phyloP scores from a whole-genome alignment of 2,329 filamentous ascomycete genomes.

The Neoascochyta sp. region DNA sequence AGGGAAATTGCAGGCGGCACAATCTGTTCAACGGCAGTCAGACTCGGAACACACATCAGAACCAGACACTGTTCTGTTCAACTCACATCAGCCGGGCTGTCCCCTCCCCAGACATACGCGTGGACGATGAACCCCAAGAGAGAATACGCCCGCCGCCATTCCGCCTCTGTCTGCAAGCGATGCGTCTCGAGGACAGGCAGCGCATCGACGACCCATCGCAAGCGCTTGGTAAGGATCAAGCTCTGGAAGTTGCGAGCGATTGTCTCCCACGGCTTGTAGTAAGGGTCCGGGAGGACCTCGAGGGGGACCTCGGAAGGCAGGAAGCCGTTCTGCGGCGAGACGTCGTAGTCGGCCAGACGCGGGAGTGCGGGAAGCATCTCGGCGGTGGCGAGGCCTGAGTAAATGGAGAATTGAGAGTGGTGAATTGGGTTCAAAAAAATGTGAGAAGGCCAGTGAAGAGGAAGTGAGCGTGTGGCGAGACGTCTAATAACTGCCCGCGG shows the following conservation, averaged over 20 bases:
- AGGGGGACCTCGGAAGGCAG: slow-evolving; percentile 78
- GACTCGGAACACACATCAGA: not conserved
- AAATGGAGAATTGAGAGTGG: too few species aligned
- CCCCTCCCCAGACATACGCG: slow-evolving; percentile 85
- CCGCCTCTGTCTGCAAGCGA: slow-evolving; percentile 74
- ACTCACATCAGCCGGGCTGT: slow-evolving; percentile 68
- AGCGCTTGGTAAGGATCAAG: slow-evolving; percentile 76
- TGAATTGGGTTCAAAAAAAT: too few species aligned
- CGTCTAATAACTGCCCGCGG: too few species aligned
- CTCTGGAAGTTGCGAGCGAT: slow-evolving; percentile 81
- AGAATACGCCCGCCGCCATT: slow-evolving; percentile 87
- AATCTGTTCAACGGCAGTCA: slow-evolving; percentile 38
- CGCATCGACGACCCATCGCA: slow-evolving; percentile 73
- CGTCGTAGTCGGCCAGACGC: slow-evolving; percentile 69
- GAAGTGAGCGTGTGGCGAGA: too few species aligned
- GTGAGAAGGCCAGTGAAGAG: too few species aligned
- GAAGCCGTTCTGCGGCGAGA: slow-evolving; percentile 79
- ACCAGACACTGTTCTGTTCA: slow-evolving; percentile 3
- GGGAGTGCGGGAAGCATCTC: slow-evolving; percentile 45
- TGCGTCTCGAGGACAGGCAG: slow-evolving; percentile 81
- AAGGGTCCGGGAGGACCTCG: slow-evolving; percentile 75
- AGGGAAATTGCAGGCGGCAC: slow-evolving; percentile 79
- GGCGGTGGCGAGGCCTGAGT: slow-evolving; percentile 1
- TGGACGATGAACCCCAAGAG: slow-evolving; percentile 77
- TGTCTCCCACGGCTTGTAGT: slow-evolving; percentile 94